Percentiles rank a stretch among this genome's conserved stretches.
These are phyloP conservation scores for Phytophthora syringae DNA, from an alignment of 352 stramenopile genomes.

Conservation along the genomic window DNA sequence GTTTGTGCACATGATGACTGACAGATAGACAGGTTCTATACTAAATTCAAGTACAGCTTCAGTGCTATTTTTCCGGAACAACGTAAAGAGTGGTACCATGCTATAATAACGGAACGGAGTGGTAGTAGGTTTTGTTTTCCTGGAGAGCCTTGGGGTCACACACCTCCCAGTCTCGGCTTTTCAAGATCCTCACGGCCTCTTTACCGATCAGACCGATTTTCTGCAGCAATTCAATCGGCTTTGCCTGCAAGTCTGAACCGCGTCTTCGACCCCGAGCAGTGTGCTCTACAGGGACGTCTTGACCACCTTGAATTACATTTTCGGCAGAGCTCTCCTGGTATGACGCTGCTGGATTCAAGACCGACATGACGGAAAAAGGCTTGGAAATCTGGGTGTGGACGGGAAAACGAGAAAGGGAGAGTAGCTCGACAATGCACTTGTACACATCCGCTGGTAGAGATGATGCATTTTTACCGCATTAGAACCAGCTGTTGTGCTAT, in stretches of 20 bases:
- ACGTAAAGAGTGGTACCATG: no score
- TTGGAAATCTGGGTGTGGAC: not conserved
- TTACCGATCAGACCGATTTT: constrained; percentile 28
- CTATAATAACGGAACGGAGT: no score
- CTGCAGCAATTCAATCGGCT: constrained; percentile 23
- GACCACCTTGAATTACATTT: not conserved
- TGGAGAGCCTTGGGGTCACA: constrained; percentile 25
- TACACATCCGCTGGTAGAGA: no score
- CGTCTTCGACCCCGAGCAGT: constrained; percentile 11
- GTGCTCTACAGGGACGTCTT: constrained; percentile 4
- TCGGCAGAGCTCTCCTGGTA: constrained; percentile 1
- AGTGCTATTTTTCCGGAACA: no score
- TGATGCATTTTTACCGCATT: not conserved
- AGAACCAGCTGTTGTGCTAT: not conserved
- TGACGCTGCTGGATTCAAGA: not conserved
- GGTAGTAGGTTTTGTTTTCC: constrained; percentile 27
- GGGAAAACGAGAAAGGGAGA: not conserved
- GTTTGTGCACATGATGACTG: no score
- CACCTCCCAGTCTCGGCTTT: constrained; percentile 21
- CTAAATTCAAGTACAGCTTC: no score
- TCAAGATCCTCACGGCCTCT: constrained; percentile 27
- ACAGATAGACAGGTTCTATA: no score
- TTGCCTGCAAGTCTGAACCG: constrained; percentile 4
- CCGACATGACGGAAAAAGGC: not conserved
- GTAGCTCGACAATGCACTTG: not conserved